Conservation (phyloP, 345 rosid species). For the Noccaea caerulescens region DNA sequence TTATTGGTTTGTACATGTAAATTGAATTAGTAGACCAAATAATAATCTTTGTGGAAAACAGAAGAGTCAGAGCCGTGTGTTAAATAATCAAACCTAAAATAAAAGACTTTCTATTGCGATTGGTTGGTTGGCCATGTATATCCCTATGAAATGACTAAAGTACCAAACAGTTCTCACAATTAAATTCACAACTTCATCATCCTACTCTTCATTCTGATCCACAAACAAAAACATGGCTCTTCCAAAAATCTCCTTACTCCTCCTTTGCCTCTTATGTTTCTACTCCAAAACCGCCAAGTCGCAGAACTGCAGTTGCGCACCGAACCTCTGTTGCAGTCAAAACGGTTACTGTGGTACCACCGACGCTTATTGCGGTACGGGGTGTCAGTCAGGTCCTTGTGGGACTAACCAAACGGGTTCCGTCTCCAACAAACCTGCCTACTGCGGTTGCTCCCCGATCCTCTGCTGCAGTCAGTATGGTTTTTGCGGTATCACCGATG, state of each 20-base stretch:
- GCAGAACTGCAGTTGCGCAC: conserved; percentile 49
- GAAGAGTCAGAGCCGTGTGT: conserved; percentile 1
- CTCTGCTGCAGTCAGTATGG: conserved; percentile 48
- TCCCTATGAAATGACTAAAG: background rate
- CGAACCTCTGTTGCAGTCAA: conserved; percentile 48
- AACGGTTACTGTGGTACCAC: conserved; percentile 39
- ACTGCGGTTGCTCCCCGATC: conserved; percentile 48
- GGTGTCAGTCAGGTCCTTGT: conserved; percentile 60
- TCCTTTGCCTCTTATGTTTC: conserved; percentile 24
- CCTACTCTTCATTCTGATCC: conserved; percentile 13
- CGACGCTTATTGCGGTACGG: conserved; percentile 36
- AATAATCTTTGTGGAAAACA: background rate
- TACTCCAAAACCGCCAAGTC: conserved; percentile 21
- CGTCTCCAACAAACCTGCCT: too few relatives aligned
- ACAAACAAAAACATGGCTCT: conserved; percentile 23
- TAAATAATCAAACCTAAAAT: background rate
- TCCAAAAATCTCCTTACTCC: conserved; percentile 7
- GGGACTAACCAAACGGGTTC: too few relatives aligned
- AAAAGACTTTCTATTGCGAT: background rate
- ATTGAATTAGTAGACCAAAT: too few relatives aligned
- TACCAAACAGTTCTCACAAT: background rate
- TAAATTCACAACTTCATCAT: background rate
- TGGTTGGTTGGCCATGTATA: background rate
- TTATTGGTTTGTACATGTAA: too few relatives aligned
- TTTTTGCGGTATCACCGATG: conserved; percentile 34